Conservation (phyloP, 177 flowering plant genomes). For the Tripterygium wilfordii region DNA sequence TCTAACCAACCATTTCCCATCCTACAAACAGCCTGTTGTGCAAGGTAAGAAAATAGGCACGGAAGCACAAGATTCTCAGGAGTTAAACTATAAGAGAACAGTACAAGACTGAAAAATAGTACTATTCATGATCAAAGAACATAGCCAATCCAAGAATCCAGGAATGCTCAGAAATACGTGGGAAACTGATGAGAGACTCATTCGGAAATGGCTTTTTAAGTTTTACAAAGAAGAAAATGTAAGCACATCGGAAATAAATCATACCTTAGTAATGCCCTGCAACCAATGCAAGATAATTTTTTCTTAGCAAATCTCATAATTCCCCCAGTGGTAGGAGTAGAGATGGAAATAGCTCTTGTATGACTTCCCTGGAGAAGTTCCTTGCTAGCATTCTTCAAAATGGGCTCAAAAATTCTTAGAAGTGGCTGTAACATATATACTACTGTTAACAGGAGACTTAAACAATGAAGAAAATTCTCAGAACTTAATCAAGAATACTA, state of each 20-base stretch:
- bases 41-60: no score
- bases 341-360: slow-evolving; percentile 88
- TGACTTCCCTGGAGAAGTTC: slow-evolving; percentile 96
- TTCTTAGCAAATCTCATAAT: slow-evolving; percentile 95
- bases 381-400: slow-evolving; percentile 84
- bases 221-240: neutral
- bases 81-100: no score
- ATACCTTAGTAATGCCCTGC: slow-evolving; percentile 90
- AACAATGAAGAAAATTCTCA: neutral
- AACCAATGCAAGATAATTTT: slow-evolving; percentile 85
- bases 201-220: neutral
- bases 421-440: slow-evolving; percentile 57
- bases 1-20: no score
- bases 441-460: neutral
- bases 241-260: neutral
- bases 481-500: neutral
- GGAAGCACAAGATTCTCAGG: no score
- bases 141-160: no score
- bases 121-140: no score
- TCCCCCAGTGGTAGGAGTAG: slow-evolving; percentile 89
- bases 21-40: no score
- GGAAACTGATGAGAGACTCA: no score
- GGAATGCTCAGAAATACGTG: no score
- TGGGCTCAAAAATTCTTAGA: slow-evolving; percentile 92
- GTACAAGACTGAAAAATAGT: no score